A percentile compares a stretch with the other conserved stretches of the same genome.
These are phyloP conservation scores for Phoenix roebelenii DNA, from an alignment of 176 grass and related monocot genomes.

Conservation along the genomic window DNA sequence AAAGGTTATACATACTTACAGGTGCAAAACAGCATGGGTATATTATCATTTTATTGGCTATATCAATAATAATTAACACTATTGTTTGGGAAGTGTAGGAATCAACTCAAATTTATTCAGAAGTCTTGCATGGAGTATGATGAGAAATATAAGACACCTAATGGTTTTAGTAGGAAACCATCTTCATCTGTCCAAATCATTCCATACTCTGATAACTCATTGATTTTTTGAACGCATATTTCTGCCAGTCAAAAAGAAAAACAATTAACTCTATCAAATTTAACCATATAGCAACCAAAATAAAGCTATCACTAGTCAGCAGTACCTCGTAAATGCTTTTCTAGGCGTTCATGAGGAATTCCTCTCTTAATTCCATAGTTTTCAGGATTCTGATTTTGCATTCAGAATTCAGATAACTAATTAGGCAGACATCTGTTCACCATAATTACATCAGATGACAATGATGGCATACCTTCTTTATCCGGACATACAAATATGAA, in stretches of 20 bases:
- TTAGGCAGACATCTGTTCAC: neutral
- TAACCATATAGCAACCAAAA: neutral
- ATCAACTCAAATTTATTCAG: no score
- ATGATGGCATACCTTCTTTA: conserved; percentile 58
- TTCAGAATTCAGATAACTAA: conserved; percentile 9
- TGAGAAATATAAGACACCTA: conserved; percentile 42
- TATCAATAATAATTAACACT: no score
- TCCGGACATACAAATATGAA: conserved; percentile 82
- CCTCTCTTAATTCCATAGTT: conserved; percentile 69
- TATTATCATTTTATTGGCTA: no score
- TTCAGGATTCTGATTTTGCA: conserved; percentile 71
- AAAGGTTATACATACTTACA: no score
- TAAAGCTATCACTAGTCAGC: conserved; percentile 1
- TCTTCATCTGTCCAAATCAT: conserved; percentile 81
- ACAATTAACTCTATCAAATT: neutral
- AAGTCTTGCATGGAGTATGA: neutral
- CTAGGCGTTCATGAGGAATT: conserved; percentile 45
- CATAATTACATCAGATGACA: conserved; percentile 12
- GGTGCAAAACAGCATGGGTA: no score
- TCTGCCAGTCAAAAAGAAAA: conserved; percentile 36
- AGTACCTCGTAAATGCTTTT: conserved; percentile 80
- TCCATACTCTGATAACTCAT: conserved; percentile 72
- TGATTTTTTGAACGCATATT: conserved; percentile 85
- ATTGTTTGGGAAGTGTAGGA: no score
- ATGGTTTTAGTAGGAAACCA: conserved; percentile 76